These are phyloP conservation scores for Fusarium bulbicola DNA, from an alignment of 2,329 filamentous ascomycete genomes.

Conservation along the genomic window DNA sequence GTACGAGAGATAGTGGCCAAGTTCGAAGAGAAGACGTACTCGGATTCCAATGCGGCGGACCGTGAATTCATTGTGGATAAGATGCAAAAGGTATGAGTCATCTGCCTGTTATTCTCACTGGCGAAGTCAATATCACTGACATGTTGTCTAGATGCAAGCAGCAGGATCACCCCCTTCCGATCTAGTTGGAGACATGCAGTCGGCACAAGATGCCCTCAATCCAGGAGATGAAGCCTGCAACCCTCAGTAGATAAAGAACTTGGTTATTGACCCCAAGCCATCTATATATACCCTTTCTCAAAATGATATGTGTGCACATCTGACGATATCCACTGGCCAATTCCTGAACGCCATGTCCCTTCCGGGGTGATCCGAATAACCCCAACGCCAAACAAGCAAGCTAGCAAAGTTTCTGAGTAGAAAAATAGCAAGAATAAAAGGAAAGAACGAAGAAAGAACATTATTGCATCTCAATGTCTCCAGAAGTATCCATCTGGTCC, in stretches of 20 bases:
- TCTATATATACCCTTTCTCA: constrained; percentile 44
- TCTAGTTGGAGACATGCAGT: constrained; percentile 88
- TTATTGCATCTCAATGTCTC: constrained; percentile 35
- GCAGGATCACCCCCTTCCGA: constrained; percentile 90
- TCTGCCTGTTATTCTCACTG: neutral
- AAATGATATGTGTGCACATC: constrained; percentile 39
- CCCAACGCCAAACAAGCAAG: constrained; percentile 33
- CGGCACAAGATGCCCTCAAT: constrained; percentile 76
- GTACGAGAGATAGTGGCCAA: constrained; percentile 88
- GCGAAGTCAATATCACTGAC: neutral
- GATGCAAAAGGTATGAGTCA: constrained; percentile 86
- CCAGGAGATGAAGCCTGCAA: constrained; percentile 70
- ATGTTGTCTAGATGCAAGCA: constrained; percentile 83
- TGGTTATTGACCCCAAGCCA: constrained; percentile 34
- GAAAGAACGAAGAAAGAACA: neutral
- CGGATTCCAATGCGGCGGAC: constrained; percentile 82
- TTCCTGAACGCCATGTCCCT: constrained; percentile 34
- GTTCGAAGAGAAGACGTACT: constrained; percentile 85
- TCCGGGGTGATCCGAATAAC: constrained; percentile 16
- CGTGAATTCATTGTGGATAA: constrained; percentile 93
- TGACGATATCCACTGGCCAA: constrained; percentile 28
- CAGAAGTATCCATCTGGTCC: constrained; percentile 60
- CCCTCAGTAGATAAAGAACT: constrained; percentile 59
- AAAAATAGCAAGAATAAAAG: neutral
- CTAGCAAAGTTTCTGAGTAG: constrained; percentile 1